These are phyloP conservation scores for Malus fusca DNA, from an alignment of 306 rosid genomes.

Conservation along the genomic window DNA sequence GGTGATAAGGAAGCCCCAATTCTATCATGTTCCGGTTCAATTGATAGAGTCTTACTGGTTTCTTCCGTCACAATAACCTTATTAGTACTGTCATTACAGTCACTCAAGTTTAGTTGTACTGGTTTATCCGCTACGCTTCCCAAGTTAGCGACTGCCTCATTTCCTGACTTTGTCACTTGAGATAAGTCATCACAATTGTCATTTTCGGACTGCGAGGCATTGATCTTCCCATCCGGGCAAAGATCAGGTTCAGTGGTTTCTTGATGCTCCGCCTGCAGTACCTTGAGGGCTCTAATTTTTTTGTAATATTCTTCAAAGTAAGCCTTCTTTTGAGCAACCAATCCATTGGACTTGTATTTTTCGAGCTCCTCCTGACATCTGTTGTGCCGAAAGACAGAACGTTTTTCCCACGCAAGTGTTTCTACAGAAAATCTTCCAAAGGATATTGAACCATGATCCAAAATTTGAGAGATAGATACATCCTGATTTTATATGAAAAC, in stretches of 20 bases:
- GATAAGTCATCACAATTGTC: neutral
- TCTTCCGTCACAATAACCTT: neutral
- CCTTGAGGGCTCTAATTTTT: conserved; percentile 20
- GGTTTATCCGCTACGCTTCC: neutral
- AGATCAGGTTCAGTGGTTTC: neutral
- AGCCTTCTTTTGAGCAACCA: conserved; percentile 35
- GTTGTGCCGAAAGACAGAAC: conserved; percentile 30
- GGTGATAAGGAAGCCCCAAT: neutral
- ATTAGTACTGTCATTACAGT: neutral
- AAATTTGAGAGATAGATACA: conserved; percentile 7
- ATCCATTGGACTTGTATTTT: conserved; percentile 27
- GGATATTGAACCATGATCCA: conserved; percentile 29
- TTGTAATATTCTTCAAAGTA: conserved; percentile 29
- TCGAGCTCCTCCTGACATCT: conserved; percentile 32
- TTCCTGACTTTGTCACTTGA: neutral
- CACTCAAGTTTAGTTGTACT: neutral
- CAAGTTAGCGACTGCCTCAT: neutral
- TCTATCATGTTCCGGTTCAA: neutral
- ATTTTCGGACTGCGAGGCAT: neutral
- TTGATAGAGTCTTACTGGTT: neutral
- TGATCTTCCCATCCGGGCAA: neutral
- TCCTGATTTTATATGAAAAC: neutral
- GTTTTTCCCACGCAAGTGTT: conserved; percentile 30
- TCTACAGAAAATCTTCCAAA: conserved; percentile 32
- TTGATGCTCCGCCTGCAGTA: conserved; percentile 5